A percentile compares a stretch with the other conserved stretches of the same genome.
Conservation (phyloP, 176 grass and related monocot genomes). For the Oropetium thomaeum region DNA sequence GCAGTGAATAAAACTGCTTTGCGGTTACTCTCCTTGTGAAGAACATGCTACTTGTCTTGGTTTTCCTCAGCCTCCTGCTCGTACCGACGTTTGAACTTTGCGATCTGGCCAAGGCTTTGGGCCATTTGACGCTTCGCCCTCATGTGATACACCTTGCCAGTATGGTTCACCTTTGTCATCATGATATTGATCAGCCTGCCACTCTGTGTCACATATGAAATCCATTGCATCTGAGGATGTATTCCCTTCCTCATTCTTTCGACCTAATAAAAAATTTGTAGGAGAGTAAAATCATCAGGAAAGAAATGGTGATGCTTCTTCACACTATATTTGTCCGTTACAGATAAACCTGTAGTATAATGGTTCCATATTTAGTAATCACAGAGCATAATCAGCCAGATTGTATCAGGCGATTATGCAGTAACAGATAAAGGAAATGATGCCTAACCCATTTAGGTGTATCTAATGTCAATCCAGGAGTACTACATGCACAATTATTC, state of each 20-base stretch:
- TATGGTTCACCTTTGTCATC: slow-evolving; percentile 53
- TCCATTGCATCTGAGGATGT: slow-evolving; percentile 60
- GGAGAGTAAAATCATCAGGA: no score
- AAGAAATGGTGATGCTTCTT: not conserved
- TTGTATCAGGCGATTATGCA: not conserved
- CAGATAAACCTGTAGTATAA: no score
- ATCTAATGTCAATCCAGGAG: not conserved
- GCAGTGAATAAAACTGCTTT: not conserved
- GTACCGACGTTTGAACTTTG: slow-evolving; percentile 27
- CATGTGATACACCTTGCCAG: slow-evolving; percentile 59
- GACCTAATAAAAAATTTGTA: no score
- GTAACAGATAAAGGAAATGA: not conserved
- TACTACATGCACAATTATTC: not conserved
- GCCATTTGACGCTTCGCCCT: slow-evolving; percentile 62
- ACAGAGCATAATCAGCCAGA: not conserved
- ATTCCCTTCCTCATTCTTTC: slow-evolving; percentile 65
- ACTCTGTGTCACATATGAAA: slow-evolving; percentile 59
- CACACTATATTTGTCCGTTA: not conserved
- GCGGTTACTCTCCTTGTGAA: not conserved
- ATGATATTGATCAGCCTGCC: slow-evolving; percentile 50
- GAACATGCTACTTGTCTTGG: not conserved
- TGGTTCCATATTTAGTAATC: not conserved
- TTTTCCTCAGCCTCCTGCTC: slow-evolving; percentile 15
- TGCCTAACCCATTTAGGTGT: not conserved
- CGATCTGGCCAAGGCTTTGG: slow-evolving; percentile 46